These are phyloP conservation scores for Neofusicoccum kwambonambiense DNA, from an alignment of 2,329 filamentous ascomycete species.

Conservation along the genomic window DNA sequence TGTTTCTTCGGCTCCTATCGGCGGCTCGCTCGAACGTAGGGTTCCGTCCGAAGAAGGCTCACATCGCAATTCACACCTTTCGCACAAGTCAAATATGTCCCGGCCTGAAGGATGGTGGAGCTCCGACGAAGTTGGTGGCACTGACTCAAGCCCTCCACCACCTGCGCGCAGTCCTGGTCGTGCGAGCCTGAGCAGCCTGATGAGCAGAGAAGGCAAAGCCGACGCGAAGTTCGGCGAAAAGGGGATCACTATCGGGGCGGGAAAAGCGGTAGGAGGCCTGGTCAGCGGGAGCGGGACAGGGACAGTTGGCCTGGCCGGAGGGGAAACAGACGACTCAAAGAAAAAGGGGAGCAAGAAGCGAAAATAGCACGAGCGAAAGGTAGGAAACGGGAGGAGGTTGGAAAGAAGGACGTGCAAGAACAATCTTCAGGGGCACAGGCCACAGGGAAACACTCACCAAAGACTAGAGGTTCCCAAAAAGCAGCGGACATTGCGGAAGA, in stretches of 20 bases:
- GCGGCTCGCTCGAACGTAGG: not conserved
- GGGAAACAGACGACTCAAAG: conserved; percentile 21
- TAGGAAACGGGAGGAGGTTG: not conserved
- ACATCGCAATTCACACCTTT: conserved; percentile 8
- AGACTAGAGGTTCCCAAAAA: not conserved
- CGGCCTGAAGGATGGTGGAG: conserved; percentile 42
- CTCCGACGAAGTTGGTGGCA: conserved; percentile 35
- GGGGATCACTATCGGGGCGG: conserved; percentile 35
- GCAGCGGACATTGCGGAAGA: not conserved
- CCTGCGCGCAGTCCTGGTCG: conserved; percentile 21
- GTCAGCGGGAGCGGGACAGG: conserved; percentile 22
- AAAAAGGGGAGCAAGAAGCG: conserved; percentile 13
- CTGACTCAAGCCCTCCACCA: conserved; percentile 21
- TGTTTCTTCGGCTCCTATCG: not conserved
- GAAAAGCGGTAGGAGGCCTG: conserved; percentile 33
- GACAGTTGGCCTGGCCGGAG: conserved; percentile 27
- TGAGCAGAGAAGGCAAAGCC: conserved; percentile 25
- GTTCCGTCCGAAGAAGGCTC: conserved; percentile 10
- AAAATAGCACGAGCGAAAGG: not conserved
- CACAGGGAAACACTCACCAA: not conserved
- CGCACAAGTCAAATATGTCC: conserved; percentile 26
- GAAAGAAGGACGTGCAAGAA: not conserved
- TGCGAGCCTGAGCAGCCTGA: conserved; percentile 12
- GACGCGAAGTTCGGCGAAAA: conserved; percentile 29
- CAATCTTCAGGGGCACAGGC: not conserved